Evolutionary conservation across 306 rosid genomes (phyloP).

Genomic region (Abrus pulchellus): DNA sequence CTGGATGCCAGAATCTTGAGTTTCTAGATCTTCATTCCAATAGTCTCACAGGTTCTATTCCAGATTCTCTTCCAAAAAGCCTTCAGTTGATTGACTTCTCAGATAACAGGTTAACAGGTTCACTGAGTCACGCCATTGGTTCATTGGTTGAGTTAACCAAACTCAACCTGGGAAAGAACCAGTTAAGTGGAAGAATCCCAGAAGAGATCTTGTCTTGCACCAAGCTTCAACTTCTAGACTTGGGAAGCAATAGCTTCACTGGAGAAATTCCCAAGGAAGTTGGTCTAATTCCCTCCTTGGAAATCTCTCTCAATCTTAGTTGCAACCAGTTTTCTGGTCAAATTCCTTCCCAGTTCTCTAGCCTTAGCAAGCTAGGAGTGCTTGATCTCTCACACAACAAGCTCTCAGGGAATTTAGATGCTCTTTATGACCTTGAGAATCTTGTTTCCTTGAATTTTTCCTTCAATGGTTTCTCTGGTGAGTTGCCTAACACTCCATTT

Average conservation of each 20-base stretch:
- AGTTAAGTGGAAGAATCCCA: slow-evolving; percentile 76
- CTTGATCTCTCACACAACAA: slow-evolving; percentile 94
- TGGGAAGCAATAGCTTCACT: slow-evolving; percentile 76
- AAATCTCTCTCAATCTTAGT: slow-evolving; percentile 90
- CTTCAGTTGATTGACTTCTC: slow-evolving; percentile 78
- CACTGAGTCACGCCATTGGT: slow-evolving; percentile 65
- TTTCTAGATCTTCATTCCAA: slow-evolving; percentile 89
- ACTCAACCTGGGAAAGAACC: slow-evolving; percentile 76
- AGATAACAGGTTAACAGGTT: slow-evolving; percentile 74
- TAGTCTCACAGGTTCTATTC: slow-evolving; percentile 72
- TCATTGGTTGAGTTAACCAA: slow-evolving; percentile 75
- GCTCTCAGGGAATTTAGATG: slow-evolving; percentile 74
- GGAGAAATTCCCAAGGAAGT: slow-evolving; percentile 86
- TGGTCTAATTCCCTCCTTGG: slow-evolving; percentile 76
- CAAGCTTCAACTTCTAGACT: slow-evolving; percentile 81
- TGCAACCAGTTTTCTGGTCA: slow-evolving; percentile 81
- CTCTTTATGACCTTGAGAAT: slow-evolving; percentile 71
- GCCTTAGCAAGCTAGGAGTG: slow-evolving; percentile 72
- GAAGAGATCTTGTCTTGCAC: slow-evolving; percentile 74
- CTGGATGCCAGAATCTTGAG: slow-evolving; percentile 74
- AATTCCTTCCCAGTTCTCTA: slow-evolving; percentile 76
- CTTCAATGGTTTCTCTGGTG: slow-evolving; percentile 82
- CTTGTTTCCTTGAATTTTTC: slow-evolving; percentile 89
- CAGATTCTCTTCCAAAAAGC: slow-evolving; percentile 75
- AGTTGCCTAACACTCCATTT: slow-evolving; percentile 83